A percentile compares a stretch with the other conserved stretches of the same genome.
Evolutionary conservation across 805 yeast genomes (phyloP).

Genomic region (Priceomyces medius): DNA sequence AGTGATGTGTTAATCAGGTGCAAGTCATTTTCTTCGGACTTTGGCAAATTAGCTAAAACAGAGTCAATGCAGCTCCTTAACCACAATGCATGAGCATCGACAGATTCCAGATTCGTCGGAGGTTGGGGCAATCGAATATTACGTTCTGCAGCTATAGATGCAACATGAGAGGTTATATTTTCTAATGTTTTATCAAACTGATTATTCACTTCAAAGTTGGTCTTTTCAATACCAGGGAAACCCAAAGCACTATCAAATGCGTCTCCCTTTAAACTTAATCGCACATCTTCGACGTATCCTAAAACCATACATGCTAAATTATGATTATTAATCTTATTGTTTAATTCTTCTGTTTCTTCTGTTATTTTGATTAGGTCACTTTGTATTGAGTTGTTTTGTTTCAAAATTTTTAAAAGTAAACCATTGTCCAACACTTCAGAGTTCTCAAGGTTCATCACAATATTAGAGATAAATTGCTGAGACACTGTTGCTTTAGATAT

Average conservation of each 20-base stretch:
- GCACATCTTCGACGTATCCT: conserved; percentile 48
- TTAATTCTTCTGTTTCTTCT: conserved; percentile 29
- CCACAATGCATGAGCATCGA: conserved; percentile 32
- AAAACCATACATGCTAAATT: conserved; percentile 44
- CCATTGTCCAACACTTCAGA: conserved; percentile 22
- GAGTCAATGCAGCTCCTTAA: conserved; percentile 40
- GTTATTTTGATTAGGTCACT: conserved; percentile 23
- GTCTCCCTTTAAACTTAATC: conserved; percentile 16
- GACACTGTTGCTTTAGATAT: conserved; percentile 29
- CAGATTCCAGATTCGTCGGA: conserved; percentile 17
- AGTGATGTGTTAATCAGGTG: conserved; percentile 4
- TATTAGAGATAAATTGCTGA: conserved; percentile 31
- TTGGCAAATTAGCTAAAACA: conserved; percentile 12
- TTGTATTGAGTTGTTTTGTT: conserved; percentile 32
- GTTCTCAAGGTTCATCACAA: conserved; percentile 18
- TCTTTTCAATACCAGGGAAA: not conserved
- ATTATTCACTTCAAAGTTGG: not conserved
- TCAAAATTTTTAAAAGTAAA: conserved; percentile 30
- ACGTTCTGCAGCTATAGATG: conserved; percentile 45
- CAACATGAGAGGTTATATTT: conserved; percentile 45
- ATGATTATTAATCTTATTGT: conserved; percentile 35
- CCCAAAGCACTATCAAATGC: conserved; percentile 6
- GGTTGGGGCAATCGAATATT: conserved; percentile 40
- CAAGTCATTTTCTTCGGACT: not conserved
- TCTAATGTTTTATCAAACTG: conserved; percentile 31